Evolutionary conservation across 1,284 basidiomycete genomes (phyloP), one percentile per base, ranked within the genome.

Genomic region (Ustilago xerochloae): DNA sequence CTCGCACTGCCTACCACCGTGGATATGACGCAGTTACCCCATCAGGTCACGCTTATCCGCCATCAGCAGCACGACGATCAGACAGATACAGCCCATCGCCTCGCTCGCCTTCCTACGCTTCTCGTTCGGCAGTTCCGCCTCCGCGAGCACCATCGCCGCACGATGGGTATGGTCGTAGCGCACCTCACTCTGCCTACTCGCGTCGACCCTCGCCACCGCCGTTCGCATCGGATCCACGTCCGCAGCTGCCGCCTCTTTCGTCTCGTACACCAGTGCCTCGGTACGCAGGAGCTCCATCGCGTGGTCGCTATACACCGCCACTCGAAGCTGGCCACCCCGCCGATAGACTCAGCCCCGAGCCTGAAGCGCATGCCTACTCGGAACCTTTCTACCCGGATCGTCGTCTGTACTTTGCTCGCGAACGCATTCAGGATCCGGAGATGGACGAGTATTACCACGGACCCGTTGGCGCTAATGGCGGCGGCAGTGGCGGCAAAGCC

Each of bases 331-430:
- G 35, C 20, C 53, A 49, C 18, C 35, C 51, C 12, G 47, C 47
- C 15, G 59, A 62, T 3, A 52, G 65, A 29, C 41, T 65, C 33
- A 75, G 66, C 32, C 53, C 56, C 3, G 65, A 63, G 1, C 66
- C 66, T 7, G 66, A 68, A 30, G 52, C 59, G 6, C 63, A 64
- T 35, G 54, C 38, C 7, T 62, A 69, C 28, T 60, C 66, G 4
- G 66, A 75, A 16, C 55, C 72, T 3, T 75, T 75, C 48, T 75
- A 75, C 22, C 72, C 72, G 16, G 72, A 75, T 32, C 72, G 72
- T 38, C 56, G 72, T 7, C 59, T 75, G 18, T 75, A 64, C 41
- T 75, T 70, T 56, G 66, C 63, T 0, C 66, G 72, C 35, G 72
- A 75, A 30, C 72, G 72, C 28, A 75, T 75, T 26, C 52, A 63